Evolutionary conservation across 2,329 filamentous ascomycete species (phyloP).

Genomic region (Calonectria montana): DNA sequence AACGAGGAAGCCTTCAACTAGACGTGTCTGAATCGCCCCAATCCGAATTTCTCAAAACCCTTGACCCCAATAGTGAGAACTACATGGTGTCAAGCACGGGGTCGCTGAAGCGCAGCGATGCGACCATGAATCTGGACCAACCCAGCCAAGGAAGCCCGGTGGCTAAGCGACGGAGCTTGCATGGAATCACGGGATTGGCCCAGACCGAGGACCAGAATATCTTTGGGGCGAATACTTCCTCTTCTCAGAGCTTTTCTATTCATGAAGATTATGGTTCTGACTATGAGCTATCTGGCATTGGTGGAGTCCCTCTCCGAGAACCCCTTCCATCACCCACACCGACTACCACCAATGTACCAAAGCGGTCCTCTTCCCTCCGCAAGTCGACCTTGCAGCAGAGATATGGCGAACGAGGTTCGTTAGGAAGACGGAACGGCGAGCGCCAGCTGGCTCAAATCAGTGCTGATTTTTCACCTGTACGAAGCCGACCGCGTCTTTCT

Average conservation of each 20-base stretch:
- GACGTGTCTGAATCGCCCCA: constrained; percentile 67
- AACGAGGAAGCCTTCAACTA: constrained; percentile 67
- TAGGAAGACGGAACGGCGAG: constrained; percentile 69
- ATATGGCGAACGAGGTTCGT: constrained; percentile 74
- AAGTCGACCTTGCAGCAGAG: constrained; percentile 92
- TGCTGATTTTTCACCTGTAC: constrained; percentile 66
- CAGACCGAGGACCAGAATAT: constrained; percentile 74
- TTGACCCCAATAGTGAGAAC: constrained; percentile 55
- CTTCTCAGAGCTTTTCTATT: constrained; percentile 62
- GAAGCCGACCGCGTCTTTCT: constrained; percentile 78
- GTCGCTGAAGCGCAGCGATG: constrained; percentile 91
- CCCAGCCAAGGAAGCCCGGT: constrained; percentile 84
- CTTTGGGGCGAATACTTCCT: constrained; percentile 70
- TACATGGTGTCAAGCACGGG: constrained; percentile 65
- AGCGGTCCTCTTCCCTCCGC: constrained; percentile 80
- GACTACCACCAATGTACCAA: constrained; percentile 66
- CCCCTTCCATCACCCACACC: constrained; percentile 58
- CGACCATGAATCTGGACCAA: constrained; percentile 87
- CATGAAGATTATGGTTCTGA: constrained; percentile 62
- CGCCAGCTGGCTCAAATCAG: constrained; percentile 63
- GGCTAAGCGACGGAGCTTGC: constrained; percentile 89
- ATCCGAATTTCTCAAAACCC: constrained; percentile 61
- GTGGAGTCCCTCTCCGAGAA: constrained; percentile 52
- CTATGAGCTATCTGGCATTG: constrained; percentile 62
- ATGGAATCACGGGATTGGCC: constrained; percentile 75